Base-by-base conservation (phyloP, 2,329 filamentous ascomycete genomes). In the Aureobasidium sp. region DNA sequence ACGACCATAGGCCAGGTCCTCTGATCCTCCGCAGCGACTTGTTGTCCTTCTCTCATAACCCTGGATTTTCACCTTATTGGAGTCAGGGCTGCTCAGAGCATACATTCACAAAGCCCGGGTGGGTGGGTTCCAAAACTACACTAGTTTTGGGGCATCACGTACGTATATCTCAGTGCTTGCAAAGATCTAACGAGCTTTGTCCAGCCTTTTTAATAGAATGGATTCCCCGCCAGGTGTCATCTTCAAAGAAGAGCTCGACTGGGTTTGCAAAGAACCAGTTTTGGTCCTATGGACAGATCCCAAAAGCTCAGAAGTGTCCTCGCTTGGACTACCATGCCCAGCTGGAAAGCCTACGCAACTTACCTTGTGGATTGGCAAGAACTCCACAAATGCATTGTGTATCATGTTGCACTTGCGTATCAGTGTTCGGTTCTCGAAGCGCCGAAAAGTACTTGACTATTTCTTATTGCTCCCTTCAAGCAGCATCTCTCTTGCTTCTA, bases 11-110 rank as follows among this genome's bases (percentile, higher is more conserved):
- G n/a, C n/a, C n/a, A n/a, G n/a, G n/a, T n/a, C n/a, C n/a, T n/a
- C n/a, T n/a, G n/a, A n/a, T n/a, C n/a, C n/a, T n/a, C n/a, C n/a
- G n/a, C n/a, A n/a, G n/a, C n/a, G n/a, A n/a, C n/a, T n/a, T n/a
- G 29, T 38, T 16, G 35, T 16, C 7, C 35, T 38, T 38, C 35
- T 38, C n/a, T 38, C 6, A 6, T n/a, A n/a, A n/a, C n/a, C n/a
- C n/a, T n/a, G n/a, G n/a, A n/a, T n/a, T n/a, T n/a, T n/a, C n/a
- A n/a, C 21, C 22, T 21, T 29, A 12, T 12, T 21, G 16, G 34
- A 50, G 45, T 39, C 45, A 50, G 45, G 45, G 45, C 34, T 50
- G 12, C 45, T 50, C 45, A 38, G 22, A 50, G 12, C 17, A 1
- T 30, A 30, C 30, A 2, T 6, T 50, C 19, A 22, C 24, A 35